Conservation (phyloP, 306 rosid genomes). For the Quercus gilva region DNA sequence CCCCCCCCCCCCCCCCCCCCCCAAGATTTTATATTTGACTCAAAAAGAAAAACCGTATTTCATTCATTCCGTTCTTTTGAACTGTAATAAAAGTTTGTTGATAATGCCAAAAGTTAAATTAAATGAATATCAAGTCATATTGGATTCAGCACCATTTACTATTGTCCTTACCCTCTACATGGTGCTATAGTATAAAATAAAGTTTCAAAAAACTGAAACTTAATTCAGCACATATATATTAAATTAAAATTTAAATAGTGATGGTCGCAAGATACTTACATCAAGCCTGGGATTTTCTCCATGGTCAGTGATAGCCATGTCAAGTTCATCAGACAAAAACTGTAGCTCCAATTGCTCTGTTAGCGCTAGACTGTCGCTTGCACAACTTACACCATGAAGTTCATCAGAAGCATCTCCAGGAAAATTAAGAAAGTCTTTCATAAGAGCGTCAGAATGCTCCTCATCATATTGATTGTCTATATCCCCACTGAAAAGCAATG, state of each 20-base stretch:
- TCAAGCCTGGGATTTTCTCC: slow-evolving; percentile 41
- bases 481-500: slow-evolving; percentile 19
- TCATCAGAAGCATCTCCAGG: slow-evolving; percentile 25
- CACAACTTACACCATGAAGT: slow-evolving; percentile 24
- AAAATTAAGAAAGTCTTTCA: slow-evolving; percentile 35
- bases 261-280: slow-evolving; percentile 23
- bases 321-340: slow-evolving; percentile 40
- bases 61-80: neutral
- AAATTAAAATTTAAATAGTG: neutral
- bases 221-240: neutral
- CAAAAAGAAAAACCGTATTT: neutral
- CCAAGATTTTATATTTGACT: neutral
- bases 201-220: neutral
- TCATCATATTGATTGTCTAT: slow-evolving; percentile 17
- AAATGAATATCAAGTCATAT: neutral
- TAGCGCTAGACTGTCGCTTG: slow-evolving; percentile 24
- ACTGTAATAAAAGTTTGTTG: neutral
- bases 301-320: slow-evolving; percentile 35
- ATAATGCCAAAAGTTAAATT: neutral
- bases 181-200: neutral
- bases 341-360: slow-evolving; percentile 36
- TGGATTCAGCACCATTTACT: neutral
- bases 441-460: slow-evolving; percentile 29
- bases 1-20: no score
- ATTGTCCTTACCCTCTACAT: neutral